Conservation (phyloP, 495 filamentous ascomycete genomes). For the Aspergillus homomorphus region DNA sequence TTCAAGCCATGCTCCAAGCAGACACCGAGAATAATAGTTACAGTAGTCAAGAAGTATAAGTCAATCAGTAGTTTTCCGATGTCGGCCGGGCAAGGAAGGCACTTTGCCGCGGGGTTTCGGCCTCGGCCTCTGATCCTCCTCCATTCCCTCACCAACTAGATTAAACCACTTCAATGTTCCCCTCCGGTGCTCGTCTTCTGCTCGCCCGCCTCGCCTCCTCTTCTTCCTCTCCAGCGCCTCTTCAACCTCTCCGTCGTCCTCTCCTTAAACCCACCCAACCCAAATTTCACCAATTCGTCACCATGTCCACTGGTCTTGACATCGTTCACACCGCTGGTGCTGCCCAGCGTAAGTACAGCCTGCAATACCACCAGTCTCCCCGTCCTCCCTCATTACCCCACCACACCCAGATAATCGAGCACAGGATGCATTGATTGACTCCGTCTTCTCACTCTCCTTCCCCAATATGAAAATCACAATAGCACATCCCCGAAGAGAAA, state of each 20-base stretch:
- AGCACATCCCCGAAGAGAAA: neutral
- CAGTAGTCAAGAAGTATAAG: neutral
- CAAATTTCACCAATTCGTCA: slow-evolving; percentile 16
- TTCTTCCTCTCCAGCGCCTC: slow-evolving; percentile 11
- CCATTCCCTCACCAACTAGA: slow-evolving; percentile 19
- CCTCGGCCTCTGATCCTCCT: slow-evolving; percentile 2
- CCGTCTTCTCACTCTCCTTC: neutral
- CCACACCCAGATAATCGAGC: neutral
- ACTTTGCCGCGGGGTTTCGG: slow-evolving; percentile 24
- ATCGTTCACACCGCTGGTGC: slow-evolving; percentile 43
- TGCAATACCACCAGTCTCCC: slow-evolving; percentile 1
- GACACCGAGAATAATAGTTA: no score
- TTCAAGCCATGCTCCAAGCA: no score
- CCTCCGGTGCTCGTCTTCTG: slow-evolving; percentile 26
- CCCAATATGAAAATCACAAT: neutral
- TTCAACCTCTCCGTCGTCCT: slow-evolving; percentile 2
- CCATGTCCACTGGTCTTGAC: slow-evolving; percentile 39
- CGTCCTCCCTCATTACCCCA: neutral
- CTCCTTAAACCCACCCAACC: slow-evolving; percentile 4
- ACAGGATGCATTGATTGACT: neutral
- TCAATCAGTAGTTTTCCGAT: slow-evolving; percentile 7
- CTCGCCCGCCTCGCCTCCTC: slow-evolving; percentile 28
- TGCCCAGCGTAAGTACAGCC: slow-evolving; percentile 47
- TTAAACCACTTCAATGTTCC: slow-evolving; percentile 19
- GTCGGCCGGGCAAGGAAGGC: slow-evolving; percentile 5